Base-by-base conservation (phyloP, 2,329 filamentous ascomycete genomes). In the Coleophoma eucalyptorum region DNA sequence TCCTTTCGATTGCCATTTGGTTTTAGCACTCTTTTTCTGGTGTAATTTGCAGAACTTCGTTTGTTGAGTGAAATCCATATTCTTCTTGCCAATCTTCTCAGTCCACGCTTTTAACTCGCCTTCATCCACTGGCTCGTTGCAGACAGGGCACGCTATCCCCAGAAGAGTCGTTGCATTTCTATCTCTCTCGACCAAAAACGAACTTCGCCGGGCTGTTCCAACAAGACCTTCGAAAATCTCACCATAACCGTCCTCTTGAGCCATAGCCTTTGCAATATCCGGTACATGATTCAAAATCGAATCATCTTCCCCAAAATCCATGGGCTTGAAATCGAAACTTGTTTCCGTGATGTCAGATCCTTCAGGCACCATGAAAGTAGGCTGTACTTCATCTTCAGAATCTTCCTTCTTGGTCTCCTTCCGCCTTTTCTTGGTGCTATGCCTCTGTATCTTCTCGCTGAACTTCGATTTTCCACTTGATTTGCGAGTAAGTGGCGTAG, bases 1-100 rank as follows among this genome's bases (percentile, higher is more conserved):
- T 0, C 52, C 61, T 70, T 78, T 81, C 3, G 65, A 46, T 13
- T 51, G 46, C 64, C 64, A 66, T 13, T 58, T 51, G 7, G 72
- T 67, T 49, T 69, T 58, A 2, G 84, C 86, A 2, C 78, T 71
- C 31, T 72, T 69, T 52, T 72, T 76, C 59, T 79, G 81, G 70
- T 90, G 87, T 7, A 74, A 69, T 41, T 75, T 72, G 65, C 87
- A 90, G 65, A 90, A 89, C 35, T 16, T 68, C 72, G 18, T 75
- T 71, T 64, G 89, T 83, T 59, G 79, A 73, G 32, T 74, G 73
- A 34, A 87, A 26, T 26, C 26, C 26, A 26, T 3, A 26, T 26
- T 26, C 26, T 26, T 26, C 26, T 26, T 26, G 13, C 35, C 76
- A 32, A 72, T 78, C 69, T 85, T 72, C 13, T 72, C 68, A 1